Conservation (phyloP, 768 basidiomycete species). For the Suillus decipiens region DNA sequence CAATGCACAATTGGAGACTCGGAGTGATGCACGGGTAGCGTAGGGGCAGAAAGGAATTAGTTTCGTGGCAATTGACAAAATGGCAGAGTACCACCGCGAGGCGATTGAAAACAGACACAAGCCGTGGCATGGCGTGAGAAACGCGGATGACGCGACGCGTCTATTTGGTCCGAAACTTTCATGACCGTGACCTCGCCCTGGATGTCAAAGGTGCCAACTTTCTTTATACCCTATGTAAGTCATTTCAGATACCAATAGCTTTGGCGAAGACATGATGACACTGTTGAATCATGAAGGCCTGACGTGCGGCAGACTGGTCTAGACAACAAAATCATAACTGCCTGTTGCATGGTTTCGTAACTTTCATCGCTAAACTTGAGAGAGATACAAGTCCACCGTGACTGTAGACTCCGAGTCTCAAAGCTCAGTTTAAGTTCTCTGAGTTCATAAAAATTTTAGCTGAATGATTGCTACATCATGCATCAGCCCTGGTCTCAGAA, state of each 20-base stretch:
- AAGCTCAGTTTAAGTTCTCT: not conserved
- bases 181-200: too few species aligned
- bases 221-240: not conserved
- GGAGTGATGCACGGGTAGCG: not conserved
- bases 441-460: not conserved
- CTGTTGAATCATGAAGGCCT: not conserved
- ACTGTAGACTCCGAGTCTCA: not conserved
- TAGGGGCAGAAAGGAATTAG: too few species aligned
- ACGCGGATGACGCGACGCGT: not conserved
- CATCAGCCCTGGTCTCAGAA: not conserved
- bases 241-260: not conserved
- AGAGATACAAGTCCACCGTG: not conserved
- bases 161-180: conserved; percentile 1
- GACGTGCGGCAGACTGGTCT: not conserved
- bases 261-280: not conserved
- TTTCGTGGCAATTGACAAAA: too few species aligned
- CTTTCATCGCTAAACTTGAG: not conserved
- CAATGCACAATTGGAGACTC: not conserved
- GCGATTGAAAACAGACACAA: not conserved
- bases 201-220: not conserved
- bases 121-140: not conserved
- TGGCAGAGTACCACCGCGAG: too few species aligned
- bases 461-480: not conserved
- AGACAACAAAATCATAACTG: not conserved
- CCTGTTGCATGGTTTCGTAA: not conserved